Base-by-base conservation (phyloP, 345 rosid species). In the Arabis alpina region DNA sequence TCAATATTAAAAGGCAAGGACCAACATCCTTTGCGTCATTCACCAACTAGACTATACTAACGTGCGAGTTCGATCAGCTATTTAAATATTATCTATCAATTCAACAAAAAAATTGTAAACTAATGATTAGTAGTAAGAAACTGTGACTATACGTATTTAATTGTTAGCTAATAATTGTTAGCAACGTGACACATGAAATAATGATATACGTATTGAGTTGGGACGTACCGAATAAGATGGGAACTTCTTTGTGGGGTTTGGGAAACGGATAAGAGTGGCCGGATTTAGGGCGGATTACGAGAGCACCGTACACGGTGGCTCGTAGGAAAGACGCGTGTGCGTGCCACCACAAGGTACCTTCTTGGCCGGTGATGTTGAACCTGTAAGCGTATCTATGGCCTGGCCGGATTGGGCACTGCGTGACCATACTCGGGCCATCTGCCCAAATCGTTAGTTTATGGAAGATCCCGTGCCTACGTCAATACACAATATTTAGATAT, bases 291-390 rank as follows among this genome's bases (percentile, higher is more conserved):
- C 83, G 91, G 57, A 93, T 82, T 65, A 93, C 36, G 55, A 93
- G 83, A 1, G 96, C 98, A 8, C 98, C 98, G 4, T 93, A 68
- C 10, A 93, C 93, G 3, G 96, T 91, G 52, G 95, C 96, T 0
- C 98, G 97, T 55, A 91, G 80, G 78, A 68, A 71, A 0, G 89
- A 82, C 24, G 77, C 48, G 16, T 93, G 98, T 30, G 97, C 95
- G 28, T 93, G 96, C 98, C 98, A 93, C 97, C 97, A 91, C 1
- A 91, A 84, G 19, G 98, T 91, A 5, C 97, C 97, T 70, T 91
- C 96, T 56, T 93, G 98, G 19, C 72, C 61, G 34, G 78, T 74
- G 76, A 91, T 60, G 28, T 49, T 85, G 68, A 89, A 91, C 61
- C 73, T 83, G 77, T 93, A 88, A 4, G 91, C 83, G 73, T 80